Evolutionary conservation across 2,329 filamentous ascomycete genomes (phyloP).

Genomic region (Venturia effusa): DNA sequence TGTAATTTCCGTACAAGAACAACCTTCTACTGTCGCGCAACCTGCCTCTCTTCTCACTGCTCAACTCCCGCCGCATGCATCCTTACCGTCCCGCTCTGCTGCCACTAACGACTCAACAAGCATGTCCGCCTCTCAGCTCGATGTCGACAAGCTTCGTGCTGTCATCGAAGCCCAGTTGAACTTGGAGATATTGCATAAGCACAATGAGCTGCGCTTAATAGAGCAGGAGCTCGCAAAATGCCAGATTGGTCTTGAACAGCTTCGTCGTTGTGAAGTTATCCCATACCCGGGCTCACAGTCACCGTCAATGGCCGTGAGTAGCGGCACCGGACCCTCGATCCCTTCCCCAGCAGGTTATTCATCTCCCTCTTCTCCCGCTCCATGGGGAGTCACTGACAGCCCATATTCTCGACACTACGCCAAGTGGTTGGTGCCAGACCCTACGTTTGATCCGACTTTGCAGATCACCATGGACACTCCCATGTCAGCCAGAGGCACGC

Average conservation of each 20-base stretch:
- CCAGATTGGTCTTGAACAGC: conserved; percentile 83
- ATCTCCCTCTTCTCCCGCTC: conserved; percentile 66
- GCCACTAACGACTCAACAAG: conserved; percentile 16
- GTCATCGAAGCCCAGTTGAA: conserved; percentile 79
- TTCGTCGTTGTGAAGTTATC: conserved; percentile 84
- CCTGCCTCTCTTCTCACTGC: neutral
- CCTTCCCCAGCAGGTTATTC: conserved; percentile 50
- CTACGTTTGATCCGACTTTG: conserved; percentile 58
- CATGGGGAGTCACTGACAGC: conserved; percentile 84
- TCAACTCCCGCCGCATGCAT: neutral
- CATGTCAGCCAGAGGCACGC: conserved; percentile 45
- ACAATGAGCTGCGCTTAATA: conserved; percentile 86
- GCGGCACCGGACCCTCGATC: conserved; percentile 63
- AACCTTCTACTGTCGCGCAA: neutral
- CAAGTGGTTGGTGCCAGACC: conserved; percentile 87
- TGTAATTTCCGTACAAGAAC: conserved; percentile 1
- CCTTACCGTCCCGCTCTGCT: conserved; percentile 17
- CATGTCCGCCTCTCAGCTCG: conserved; percentile 16
- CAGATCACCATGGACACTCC: conserved; percentile 23
- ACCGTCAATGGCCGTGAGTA: conserved; percentile 57
- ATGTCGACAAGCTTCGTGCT: conserved; percentile 50
- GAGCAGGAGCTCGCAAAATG: conserved; percentile 96
- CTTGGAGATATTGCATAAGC: conserved; percentile 85
- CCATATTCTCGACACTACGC: conserved; percentile 92
- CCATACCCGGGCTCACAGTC: conserved; percentile 69